A percentile compares a stretch with the other conserved stretches of the same genome.
Conservation (phyloP, 139 green algal species). For the Chlorella sp. region DNA sequence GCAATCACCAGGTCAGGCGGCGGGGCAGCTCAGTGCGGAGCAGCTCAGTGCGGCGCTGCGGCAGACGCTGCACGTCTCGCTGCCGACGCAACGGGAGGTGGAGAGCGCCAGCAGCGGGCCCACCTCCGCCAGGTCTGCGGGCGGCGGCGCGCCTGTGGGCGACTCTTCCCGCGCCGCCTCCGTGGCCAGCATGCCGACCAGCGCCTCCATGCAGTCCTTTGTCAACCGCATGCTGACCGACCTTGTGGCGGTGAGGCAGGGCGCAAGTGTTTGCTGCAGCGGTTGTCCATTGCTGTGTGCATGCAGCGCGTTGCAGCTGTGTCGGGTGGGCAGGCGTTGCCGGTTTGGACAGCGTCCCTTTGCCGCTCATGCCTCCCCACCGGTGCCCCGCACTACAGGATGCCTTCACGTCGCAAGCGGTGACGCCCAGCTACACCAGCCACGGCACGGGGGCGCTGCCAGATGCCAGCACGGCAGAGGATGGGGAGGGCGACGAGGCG, state of each 20-base stretch:
- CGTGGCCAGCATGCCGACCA: conserved; percentile 3
- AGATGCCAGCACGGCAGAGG: background rate
- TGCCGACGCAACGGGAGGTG: background rate
- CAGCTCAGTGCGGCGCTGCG: conserved; percentile 31
- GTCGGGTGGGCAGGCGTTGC: background rate
- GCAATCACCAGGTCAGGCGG: background rate
- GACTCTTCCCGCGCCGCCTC: background rate
- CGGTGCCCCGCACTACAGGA: background rate
- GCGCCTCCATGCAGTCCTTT: conserved; percentile 28
- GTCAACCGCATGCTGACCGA: conserved; percentile 46
- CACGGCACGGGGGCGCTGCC: background rate
- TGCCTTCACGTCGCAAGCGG: conserved; percentile 1
- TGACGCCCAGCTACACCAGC: conserved; percentile 5
- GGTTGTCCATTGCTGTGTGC: background rate
- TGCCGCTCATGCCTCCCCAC: too few relatives aligned
- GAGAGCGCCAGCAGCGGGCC: conserved; percentile 21
- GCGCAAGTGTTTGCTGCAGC: background rate
- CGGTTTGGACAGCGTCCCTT: background rate
- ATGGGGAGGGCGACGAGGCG: background rate
- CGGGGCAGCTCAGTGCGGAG: background rate
- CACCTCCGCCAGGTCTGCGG: background rate
- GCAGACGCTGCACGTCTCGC: conserved; percentile 12
- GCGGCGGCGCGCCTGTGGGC: background rate
- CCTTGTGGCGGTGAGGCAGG: conserved; percentile 30
- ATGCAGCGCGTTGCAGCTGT: background rate